Percentiles rank a stretch among this genome's conserved stretches.
Evolutionary conservation across 2,329 filamentous ascomycete genomes (phyloP).

Genomic region (Ascochyta clinopodiicola): DNA sequence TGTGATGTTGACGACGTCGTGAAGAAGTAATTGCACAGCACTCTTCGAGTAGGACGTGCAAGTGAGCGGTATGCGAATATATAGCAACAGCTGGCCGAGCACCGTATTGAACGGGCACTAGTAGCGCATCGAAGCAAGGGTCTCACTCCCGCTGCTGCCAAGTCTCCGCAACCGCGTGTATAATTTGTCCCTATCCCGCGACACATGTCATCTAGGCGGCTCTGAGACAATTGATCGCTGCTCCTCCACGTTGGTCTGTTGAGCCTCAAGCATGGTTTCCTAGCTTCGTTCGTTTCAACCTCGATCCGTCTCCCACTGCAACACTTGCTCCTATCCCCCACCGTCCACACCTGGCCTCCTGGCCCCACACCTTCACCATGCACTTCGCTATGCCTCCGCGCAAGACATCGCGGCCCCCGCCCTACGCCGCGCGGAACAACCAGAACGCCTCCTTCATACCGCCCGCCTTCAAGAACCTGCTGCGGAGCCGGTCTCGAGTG

Average conservation of each 20-base stretch:
- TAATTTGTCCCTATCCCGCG: conserved; percentile 14
- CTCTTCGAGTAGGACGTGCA: not conserved
- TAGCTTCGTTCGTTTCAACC: conserved; percentile 16
- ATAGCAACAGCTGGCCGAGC: conserved; percentile 9
- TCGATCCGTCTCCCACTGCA: conserved; percentile 1
- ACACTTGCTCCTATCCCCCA: conserved; percentile 1
- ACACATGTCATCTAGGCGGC: conserved; percentile 14
- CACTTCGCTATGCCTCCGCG: conserved; percentile 89
- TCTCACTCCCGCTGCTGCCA: conserved; percentile 5
- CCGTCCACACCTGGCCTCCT: conserved; percentile 13
- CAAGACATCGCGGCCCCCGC: conserved; percentile 78
- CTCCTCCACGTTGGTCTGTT: conserved; percentile 1
- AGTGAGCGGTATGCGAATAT: not conserved
- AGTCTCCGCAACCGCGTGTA: conserved; percentile 6
- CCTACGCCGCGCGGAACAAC: conserved; percentile 69
- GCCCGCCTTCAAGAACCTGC: conserved; percentile 55
- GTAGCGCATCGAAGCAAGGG: conserved; percentile 12
- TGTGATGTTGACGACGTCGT: too few relatives aligned
- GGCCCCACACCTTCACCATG: conserved; percentile 55
- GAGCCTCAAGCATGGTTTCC: conserved; percentile 22
- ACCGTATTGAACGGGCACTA: conserved; percentile 6
- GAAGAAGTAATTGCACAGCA: not conserved
- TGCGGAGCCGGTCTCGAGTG: conserved; percentile 68
- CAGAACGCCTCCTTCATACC: conserved; percentile 33
- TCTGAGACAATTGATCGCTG: conserved; percentile 6